Percentiles rank a stretch among this genome's conserved stretches.
phyloP scores from a whole-genome alignment of 768 basidiomycete species.

The Macrolepiota dolichaula region DNA sequence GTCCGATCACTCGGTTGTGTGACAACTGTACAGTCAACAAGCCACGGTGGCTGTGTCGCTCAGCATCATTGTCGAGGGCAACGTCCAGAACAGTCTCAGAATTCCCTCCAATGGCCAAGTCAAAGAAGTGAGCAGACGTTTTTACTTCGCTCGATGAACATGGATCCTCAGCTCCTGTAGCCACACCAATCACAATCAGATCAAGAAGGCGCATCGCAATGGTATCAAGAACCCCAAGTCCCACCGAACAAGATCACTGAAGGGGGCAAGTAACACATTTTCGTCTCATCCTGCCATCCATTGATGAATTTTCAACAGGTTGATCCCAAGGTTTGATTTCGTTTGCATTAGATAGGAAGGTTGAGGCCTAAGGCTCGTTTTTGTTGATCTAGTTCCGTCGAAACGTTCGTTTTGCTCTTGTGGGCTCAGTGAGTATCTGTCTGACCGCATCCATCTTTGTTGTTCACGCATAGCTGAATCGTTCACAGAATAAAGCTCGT shows the following conservation, averaged over 20 bases:
- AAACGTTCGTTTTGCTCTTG: conserved; percentile 69
- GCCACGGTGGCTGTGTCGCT: conserved; percentile 43
- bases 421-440: conserved; percentile 62
- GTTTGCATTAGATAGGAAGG: background rate
- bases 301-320: conserved; percentile 42
- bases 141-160: background rate
- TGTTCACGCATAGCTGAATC: background rate
- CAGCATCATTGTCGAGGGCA: conserved; percentile 16
- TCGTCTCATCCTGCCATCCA: background rate
- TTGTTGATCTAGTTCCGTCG: conserved; percentile 67
- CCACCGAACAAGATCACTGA: conserved; percentile 74
- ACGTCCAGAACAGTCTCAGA: conserved; percentile 22
- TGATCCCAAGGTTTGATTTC: conserved; percentile 65
- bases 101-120: conserved; percentile 82
- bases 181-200: conserved; percentile 96
- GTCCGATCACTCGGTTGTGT: too few species aligned
- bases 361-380: conserved; percentile 11
- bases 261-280: conserved; percentile 69
- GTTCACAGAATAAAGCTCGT: conserved; percentile 60
- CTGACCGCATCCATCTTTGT: background rate
- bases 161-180: conserved; percentile 31
- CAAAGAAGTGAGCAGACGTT: conserved; percentile 78
- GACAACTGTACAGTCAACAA: conserved; percentile 36
- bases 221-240: conserved; percentile 86
- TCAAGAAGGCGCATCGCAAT: conserved; percentile 95